Percentiles rank a stretch among this genome's conserved stretches.
phyloP scores from a whole-genome alignment of 768 basidiomycete species.

The Tylopilus rubrobrunneus region DNA sequence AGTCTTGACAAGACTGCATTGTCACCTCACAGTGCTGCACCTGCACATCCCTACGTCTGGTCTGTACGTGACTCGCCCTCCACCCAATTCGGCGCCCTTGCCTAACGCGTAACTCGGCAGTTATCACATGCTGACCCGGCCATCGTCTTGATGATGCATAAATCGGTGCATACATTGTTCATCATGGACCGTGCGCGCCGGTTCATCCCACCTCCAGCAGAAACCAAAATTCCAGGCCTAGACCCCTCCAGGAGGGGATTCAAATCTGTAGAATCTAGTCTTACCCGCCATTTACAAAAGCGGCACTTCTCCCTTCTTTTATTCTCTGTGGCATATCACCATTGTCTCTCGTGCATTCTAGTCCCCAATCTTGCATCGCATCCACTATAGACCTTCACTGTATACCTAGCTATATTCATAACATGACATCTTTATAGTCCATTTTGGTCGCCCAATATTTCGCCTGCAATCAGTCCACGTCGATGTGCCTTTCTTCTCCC shows the following conservation, averaged over 20 bases:
- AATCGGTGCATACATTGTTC: slow-evolving; percentile 35
- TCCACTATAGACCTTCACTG: slow-evolving; percentile 29
- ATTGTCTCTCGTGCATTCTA: not conserved
- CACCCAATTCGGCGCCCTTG: not conserved
- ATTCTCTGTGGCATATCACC: not conserved
- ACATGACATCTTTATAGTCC: slow-evolving; percentile 21
- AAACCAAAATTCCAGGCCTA: slow-evolving; percentile 36
- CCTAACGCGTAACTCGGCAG: slow-evolving; percentile 23
- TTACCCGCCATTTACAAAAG: not conserved
- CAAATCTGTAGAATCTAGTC: slow-evolving; percentile 24
- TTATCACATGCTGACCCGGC: slow-evolving; percentile 35
- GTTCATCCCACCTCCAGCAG: slow-evolving; percentile 15
- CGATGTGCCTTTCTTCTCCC: not conserved
- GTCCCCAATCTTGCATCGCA: slow-evolving; percentile 12
- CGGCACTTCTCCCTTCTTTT: slow-evolving; percentile 12
- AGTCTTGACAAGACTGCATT: slow-evolving; percentile 53
- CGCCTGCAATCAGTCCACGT: slow-evolving; percentile 12
- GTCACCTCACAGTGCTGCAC: slow-evolving; percentile 32
- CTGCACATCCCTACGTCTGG: slow-evolving; percentile 32
- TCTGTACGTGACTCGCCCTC: slow-evolving; percentile 29
- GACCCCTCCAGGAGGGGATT: not conserved
- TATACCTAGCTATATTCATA: slow-evolving; percentile 36
- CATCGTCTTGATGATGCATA: slow-evolving; percentile 55
- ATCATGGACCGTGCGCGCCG: not conserved
- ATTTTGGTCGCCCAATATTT: slow-evolving; percentile 13